A percentile compares a stretch with the other conserved stretches of the same genome.
phyloP scores from a whole-genome alignment of 2,329 filamentous ascomycete species.

The Paraphaeosphaeria sporulosa region DNA sequence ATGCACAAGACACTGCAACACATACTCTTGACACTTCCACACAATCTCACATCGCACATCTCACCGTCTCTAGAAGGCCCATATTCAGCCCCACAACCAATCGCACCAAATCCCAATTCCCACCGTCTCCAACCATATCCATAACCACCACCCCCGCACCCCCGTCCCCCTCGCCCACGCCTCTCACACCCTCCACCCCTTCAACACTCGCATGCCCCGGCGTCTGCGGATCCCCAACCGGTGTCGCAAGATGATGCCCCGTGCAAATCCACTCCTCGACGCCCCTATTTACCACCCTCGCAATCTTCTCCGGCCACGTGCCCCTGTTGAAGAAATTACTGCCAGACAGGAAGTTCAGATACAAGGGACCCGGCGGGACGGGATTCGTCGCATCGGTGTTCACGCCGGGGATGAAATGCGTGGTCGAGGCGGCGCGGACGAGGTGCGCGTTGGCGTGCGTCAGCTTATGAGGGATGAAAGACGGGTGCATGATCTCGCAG shows the following conservation, averaged over 20 bases:
- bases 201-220: conserved; percentile 27
- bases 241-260: conserved; percentile 53
- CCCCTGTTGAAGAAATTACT: conserved; percentile 93
- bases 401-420: conserved; percentile 49
- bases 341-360: conserved; percentile 88
- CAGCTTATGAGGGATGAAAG: conserved; percentile 83
- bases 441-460: conserved; percentile 76
- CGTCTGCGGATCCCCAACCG: conserved; percentile 14
- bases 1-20: too few relatives aligned
- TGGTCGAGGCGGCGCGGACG: conserved; percentile 64
- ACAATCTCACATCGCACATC: not conserved
- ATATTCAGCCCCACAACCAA: conserved; percentile 93
- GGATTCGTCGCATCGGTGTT: conserved; percentile 49
- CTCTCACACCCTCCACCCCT: conserved; percentile 34
- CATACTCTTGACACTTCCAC: not conserved
- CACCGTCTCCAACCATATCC: conserved; percentile 88
- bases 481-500: conserved; percentile 81
- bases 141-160: conserved; percentile 88
- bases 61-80: conserved; percentile 50
- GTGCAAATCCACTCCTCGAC: conserved; percentile 66
- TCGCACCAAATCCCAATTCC: conserved; percentile 88
- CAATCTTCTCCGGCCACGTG: conserved; percentile 94
- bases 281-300: conserved; percentile 84
- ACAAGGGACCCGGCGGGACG: conserved; percentile 69
- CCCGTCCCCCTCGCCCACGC: conserved; percentile 67